phyloP scores from a whole-genome alignment of 495 filamentous ascomycete genomes.

The Lophiotrema nucula region DNA sequence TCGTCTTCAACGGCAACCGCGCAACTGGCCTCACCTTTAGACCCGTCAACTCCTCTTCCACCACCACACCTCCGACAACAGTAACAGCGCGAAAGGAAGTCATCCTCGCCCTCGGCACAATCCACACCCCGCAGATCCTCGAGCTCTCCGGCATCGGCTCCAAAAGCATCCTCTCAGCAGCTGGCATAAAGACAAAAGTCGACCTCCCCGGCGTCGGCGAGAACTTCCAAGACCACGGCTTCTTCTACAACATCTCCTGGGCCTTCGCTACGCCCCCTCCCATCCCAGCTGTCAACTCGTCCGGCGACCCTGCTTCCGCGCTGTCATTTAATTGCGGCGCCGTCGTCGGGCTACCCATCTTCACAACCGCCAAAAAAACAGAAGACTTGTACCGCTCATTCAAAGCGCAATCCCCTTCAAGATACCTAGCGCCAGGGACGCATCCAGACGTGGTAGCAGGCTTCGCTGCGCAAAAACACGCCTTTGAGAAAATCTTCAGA shows the following conservation, averaged over 20 bases:
- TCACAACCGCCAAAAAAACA: not conserved
- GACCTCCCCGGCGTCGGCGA: slow-evolving; percentile 17
- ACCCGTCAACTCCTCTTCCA: not conserved
- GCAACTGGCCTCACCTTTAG: not conserved
- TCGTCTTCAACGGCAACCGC: not conserved
- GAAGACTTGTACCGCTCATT: not conserved
- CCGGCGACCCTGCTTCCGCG: not conserved
- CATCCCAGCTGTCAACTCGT: slow-evolving; percentile 1
- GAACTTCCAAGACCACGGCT: slow-evolving; percentile 28
- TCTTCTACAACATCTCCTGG: not conserved
- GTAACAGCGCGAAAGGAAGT: slow-evolving; percentile 54
- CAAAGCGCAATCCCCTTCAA: not conserved
- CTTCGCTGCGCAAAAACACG: not conserved
- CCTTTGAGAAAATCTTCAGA: not conserved
- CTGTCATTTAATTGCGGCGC: not conserved
- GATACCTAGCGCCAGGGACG: not conserved
- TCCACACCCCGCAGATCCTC: slow-evolving; percentile 15
- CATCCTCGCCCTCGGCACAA: slow-evolving; percentile 30
- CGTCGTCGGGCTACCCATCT: not conserved
- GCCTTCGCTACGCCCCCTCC: not conserved
- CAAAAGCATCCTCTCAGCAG: slow-evolving; percentile 4
- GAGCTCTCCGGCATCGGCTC: slow-evolving; percentile 16
- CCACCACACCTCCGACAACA: not conserved
- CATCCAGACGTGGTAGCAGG: slow-evolving; percentile 1
- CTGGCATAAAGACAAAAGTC: not conserved